Conservation (phyloP, 257 asterid species). For the Solanum medicagineum region DNA sequence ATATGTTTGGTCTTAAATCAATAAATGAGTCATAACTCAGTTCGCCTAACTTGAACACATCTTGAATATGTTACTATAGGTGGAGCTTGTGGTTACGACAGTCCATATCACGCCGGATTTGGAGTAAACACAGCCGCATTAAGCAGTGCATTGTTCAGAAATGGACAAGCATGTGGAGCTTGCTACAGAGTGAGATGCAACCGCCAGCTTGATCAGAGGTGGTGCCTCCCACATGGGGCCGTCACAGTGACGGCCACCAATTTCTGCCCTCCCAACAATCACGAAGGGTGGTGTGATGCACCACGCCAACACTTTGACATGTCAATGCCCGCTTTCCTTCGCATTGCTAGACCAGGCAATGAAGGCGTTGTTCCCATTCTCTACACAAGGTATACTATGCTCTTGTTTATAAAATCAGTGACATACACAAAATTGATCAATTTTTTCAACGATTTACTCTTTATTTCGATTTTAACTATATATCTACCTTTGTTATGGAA, state of each 20-base stretch:
- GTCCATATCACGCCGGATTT: constrained; percentile 42
- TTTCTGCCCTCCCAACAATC: constrained; percentile 61
- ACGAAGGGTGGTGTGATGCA: constrained; percentile 71
- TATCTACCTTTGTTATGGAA: neutral
- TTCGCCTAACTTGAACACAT: neutral
- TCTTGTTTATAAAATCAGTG: neutral
- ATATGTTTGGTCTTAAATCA: neutral
- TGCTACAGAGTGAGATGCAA: constrained; percentile 48
- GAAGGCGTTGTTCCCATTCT: constrained; percentile 56
- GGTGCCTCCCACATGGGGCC: constrained; percentile 43
- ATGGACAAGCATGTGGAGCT: constrained; percentile 59
- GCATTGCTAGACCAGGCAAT: constrained; percentile 46
- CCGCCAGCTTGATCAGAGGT: constrained; percentile 18
- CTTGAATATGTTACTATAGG: constrained; percentile 5
- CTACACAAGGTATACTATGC: constrained; percentile 25
- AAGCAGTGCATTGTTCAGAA: constrained; percentile 44
- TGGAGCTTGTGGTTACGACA: constrained; percentile 65
- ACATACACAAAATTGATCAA: neutral
- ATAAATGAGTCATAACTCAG: neutral
- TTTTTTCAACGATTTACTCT: neutral
- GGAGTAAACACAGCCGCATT: constrained; percentile 50
- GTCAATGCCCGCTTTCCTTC: constrained; percentile 63
- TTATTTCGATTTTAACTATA: neutral
- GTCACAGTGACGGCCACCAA: constrained; percentile 59
- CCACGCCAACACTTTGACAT: constrained; percentile 69